Evolutionary conservation across 257 asterid species (phyloP), one percentile per base, ranked within the genome.

Genomic region (Rubia yunnanensis): DNA sequence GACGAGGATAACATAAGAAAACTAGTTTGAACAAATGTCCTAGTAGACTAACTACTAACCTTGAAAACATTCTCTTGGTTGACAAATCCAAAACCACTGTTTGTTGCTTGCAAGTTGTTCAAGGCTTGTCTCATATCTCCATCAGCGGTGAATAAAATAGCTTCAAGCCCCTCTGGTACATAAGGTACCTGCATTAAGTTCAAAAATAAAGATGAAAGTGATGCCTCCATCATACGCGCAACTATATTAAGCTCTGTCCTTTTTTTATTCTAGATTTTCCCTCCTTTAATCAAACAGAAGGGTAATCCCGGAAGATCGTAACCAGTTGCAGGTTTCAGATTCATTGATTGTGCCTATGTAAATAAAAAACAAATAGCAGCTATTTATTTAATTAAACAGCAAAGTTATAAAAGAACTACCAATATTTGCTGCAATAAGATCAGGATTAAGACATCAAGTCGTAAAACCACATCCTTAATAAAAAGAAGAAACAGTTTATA

Each of bases 61-160:
- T 94, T 94, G 92, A 94, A 94, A 70, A 94, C 99, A 65, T 90
- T 94, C 75, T 90, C 97, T 78, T 90, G 96, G 85, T 81, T 94
- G 74, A 94, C 96, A 77, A 94, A 88, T 49, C 92, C 92, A 78
- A 94, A 94, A 35, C 99, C 97, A 84, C 96, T 86, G 81, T 83
- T 53, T 66, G 99, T 94, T 23, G 99, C 99, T 77, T 94, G 99
- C 84, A 94, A 79, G 88, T 94, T 94, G 72, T 94, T 94, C 81
- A 94, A 74, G 54, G 96, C 99, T 63, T 94, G 99, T 70, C 97
- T 83, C 99, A 90, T 94, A 68, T 94, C 99, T 65, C 99, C 99
- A 82, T 94, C 97, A 66, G 99, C 96, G 27, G 99, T 90, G 80
- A 94, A 94, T 70, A 94, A 90, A 70, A 94, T 83, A 20, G 99